A percentile compares a stretch with the other conserved stretches of the same genome.
Evolutionary conservation across 1,284 basidiomycete genomes (phyloP).

Genomic region (Abortiporus biennis): DNA sequence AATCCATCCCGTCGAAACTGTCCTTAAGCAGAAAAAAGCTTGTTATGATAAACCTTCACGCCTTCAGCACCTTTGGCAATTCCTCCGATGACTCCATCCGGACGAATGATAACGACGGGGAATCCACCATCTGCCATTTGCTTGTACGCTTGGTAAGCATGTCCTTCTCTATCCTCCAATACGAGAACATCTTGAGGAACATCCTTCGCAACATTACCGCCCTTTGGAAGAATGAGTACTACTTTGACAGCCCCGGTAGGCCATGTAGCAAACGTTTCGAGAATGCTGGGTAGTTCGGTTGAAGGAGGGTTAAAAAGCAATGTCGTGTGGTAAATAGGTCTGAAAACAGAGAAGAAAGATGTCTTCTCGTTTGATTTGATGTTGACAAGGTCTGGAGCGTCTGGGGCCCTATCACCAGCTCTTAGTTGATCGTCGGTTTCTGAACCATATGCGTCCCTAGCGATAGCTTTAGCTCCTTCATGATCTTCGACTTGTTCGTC

Average conservation of each 20-base stretch:
- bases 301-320: neutral
- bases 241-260: neutral
- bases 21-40: too few relatives aligned
- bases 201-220: too few relatives aligned
- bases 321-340: neutral
- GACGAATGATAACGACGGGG: neutral
- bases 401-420: conserved; percentile 22
- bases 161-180: neutral
- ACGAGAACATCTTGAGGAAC: neutral
- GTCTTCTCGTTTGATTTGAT: too few relatives aligned
- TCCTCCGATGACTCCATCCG: neutral
- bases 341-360: neutral
- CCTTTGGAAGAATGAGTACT: neutral
- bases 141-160: neutral
- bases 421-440: conserved; percentile 7
- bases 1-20: too few relatives aligned
- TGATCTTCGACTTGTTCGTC: conserved; percentile 17
- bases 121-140: neutral
- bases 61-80: neutral
- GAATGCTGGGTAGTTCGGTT: neutral
- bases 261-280: neutral
- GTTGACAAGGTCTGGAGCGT: conserved; percentile 14
- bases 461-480: conserved; percentile 3
- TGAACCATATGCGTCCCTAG: conserved; percentile 12
- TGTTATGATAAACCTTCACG: neutral